A percentile compares a stretch with the other conserved stretches of the same genome.
phyloP scores from a whole-genome alignment of 768 basidiomycete genomes.

The Inosperma sp. region DNA sequence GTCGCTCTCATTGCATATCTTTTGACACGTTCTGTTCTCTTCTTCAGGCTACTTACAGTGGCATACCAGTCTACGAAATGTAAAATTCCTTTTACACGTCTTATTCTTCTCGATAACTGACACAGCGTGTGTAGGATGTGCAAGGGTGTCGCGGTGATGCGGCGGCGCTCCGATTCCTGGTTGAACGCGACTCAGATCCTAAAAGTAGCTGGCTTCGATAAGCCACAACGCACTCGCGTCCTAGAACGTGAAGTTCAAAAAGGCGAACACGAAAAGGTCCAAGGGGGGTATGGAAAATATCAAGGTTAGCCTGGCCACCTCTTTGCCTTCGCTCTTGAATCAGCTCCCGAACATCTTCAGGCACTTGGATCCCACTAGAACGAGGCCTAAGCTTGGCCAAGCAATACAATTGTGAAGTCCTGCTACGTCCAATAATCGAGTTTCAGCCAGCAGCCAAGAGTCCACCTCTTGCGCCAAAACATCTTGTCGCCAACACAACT shows the following conservation, averaged over 20 bases:
- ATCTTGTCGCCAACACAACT: conserved; percentile 72
- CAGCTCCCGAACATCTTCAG: conserved; percentile 38
- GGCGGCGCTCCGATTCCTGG: conserved; percentile 93
- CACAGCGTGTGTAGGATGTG: conserved; percentile 75
- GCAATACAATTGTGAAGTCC: conserved; percentile 87
- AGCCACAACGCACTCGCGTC: conserved; percentile 95
- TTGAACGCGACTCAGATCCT: conserved; percentile 98
- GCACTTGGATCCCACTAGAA: conserved; percentile 98
- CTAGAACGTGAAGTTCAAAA: conserved; percentile 98
- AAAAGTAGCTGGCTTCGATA: conserved; percentile 99
- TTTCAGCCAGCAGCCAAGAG: conserved; percentile 87
- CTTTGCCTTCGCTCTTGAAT: conserved; percentile 11
- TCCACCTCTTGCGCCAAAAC: conserved; percentile 94
- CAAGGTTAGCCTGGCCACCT: conserved; percentile 61
- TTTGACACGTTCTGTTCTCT: conserved; percentile 24
- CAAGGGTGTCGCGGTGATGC: conserved; percentile 96
- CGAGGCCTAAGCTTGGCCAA: conserved; percentile 80
- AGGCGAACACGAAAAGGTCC: conserved; percentile 98
- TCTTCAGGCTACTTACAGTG: conserved; percentile 82
- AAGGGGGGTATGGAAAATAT: conserved; percentile 99
- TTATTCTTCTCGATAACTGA: conserved; percentile 29
- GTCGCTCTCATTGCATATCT: conserved; percentile 15
- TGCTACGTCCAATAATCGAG: conserved; percentile 90
- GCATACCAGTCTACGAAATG: conserved; percentile 92
- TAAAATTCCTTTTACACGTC: conserved; percentile 43